These are phyloP conservation scores for Tylopilus rubrobrunneus DNA, from an alignment of 768 basidiomycete species.

Conservation along the genomic window DNA sequence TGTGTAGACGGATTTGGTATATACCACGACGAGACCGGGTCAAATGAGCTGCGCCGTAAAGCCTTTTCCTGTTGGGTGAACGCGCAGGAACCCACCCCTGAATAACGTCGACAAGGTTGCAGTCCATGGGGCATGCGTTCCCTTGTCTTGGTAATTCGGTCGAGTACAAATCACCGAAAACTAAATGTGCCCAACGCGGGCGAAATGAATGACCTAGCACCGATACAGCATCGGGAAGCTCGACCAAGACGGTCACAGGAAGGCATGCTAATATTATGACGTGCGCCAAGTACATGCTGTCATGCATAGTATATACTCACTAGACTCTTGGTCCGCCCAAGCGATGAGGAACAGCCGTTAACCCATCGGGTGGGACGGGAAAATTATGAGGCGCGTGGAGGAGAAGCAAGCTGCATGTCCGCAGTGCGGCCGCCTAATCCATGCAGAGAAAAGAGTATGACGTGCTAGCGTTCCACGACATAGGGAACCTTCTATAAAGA, in stretches of 20 bases:
- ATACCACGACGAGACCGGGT: neutral
- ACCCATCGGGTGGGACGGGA: neutral
- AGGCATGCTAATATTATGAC: conserved; percentile 6
- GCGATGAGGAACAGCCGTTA: neutral
- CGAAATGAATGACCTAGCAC: conserved; percentile 1
- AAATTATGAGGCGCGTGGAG: neutral
- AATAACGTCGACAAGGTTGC: neutral
- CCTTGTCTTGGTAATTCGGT: neutral
- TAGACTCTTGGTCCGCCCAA: neutral
- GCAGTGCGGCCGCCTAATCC: conserved; percentile 22
- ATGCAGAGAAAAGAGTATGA: conserved; percentile 11
- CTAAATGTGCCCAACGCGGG: conserved; percentile 2
- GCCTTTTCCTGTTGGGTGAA: neutral
- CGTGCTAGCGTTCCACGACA: conserved; percentile 20
- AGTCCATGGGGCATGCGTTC: neutral
- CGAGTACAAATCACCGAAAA: neutral
- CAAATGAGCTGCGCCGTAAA: conserved; percentile 1
- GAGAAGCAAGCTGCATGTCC: conserved; percentile 16
- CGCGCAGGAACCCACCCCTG: neutral
- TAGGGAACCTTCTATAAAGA: conserved; percentile 18
- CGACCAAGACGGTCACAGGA: conserved; percentile 1
- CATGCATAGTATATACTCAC: neutral
- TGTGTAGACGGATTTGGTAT: neutral
- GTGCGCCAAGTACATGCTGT: neutral
- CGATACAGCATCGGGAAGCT: conserved; percentile 9